Evolutionary conservation across 2,329 filamentous ascomycete genomes (phyloP).

Genomic region (Bimuria novae-zelandiae): DNA sequence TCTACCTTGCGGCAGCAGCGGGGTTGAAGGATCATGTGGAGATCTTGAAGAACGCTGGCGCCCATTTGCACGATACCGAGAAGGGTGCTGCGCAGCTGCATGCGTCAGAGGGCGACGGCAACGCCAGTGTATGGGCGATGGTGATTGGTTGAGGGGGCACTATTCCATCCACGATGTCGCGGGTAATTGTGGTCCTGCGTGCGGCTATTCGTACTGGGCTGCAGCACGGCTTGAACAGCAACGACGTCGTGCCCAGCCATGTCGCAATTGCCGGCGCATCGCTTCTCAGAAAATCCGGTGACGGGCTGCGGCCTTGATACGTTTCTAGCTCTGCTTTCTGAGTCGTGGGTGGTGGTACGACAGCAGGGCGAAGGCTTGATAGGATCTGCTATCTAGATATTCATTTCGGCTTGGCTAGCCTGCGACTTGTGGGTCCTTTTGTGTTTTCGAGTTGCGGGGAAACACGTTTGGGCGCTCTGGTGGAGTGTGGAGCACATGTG

Average conservation of each 20-base stretch:
- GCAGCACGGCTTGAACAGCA: no score
- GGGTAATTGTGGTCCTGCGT: conserved; percentile 33
- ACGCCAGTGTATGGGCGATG: conserved; percentile 36
- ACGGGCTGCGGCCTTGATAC: conserved; percentile 16
- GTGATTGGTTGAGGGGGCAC: conserved; percentile 36
- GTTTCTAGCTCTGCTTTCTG: conserved; percentile 2
- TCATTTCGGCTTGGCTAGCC: conserved; percentile 1
- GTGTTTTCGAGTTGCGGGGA: conserved; percentile 1
- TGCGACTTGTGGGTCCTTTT: conserved; percentile 1
- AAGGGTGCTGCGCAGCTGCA: conserved; percentile 56
- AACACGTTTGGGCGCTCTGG: not conserved
- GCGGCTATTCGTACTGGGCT: conserved; percentile 22
- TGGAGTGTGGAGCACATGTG: not conserved
- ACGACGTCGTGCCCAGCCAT: conserved; percentile 22
- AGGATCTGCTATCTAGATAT: conserved; percentile 3
- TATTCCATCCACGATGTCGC: conserved; percentile 22
- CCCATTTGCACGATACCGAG: conserved; percentile 64
- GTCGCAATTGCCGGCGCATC: conserved; percentile 32
- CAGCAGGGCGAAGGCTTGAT: not conserved
- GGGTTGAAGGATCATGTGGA: conserved; percentile 60
- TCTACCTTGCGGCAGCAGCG: conserved; percentile 63
- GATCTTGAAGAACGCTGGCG: conserved; percentile 60
- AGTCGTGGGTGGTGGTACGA: not conserved
- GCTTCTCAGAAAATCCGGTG: conserved; percentile 29
- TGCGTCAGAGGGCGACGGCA: conserved; percentile 39